Conservation (phyloP, 208 protist genomes). For the Wallacemonas sp. region DNA sequence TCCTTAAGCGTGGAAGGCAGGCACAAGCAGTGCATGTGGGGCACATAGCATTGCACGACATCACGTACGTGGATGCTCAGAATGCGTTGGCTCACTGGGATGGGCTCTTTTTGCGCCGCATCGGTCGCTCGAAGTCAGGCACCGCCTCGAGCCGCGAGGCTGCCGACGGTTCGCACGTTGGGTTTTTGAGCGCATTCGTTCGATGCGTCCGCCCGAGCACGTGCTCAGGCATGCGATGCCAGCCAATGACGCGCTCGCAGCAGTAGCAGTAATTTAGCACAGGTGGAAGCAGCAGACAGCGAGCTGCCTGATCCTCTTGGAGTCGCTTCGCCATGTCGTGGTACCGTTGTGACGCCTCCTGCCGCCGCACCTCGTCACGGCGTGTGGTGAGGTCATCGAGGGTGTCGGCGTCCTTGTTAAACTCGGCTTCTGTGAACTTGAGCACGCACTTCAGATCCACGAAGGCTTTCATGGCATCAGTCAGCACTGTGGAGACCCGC, state of each 20-base stretch:
- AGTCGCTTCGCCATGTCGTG: conserved; percentile 16
- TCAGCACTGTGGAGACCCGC: conserved; percentile 14
- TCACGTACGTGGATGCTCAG: neutral
- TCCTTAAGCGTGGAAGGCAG: no score
- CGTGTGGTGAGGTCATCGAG: conserved; percentile 34
- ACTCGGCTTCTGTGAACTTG: conserved; percentile 58
- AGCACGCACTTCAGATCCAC: conserved; percentile 72
- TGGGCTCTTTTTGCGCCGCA: conserved; percentile 5
- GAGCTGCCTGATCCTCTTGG: conserved; percentile 20
- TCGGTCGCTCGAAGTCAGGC: conserved; percentile 26
- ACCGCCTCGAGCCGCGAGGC: conserved; percentile 15
- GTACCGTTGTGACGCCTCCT: conserved; percentile 29
- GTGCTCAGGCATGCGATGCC: conserved; percentile 75
- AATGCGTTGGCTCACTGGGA: neutral
- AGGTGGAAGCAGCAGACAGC: conserved; percentile 43
- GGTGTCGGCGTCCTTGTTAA: conserved; percentile 18
- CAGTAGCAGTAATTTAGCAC: conserved; percentile 85
- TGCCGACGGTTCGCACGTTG: conserved; percentile 30
- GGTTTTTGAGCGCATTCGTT: conserved; percentile 25
- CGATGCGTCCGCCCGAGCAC: conserved; percentile 56
- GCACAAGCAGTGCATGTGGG: no score
- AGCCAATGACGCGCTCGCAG: conserved; percentile 67
- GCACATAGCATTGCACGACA: no score
- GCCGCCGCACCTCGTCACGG: conserved; percentile 38
- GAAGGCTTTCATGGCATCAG: conserved; percentile 65